phyloP scores from a whole-genome alignment of 257 asterid genomes.

The Buddleja alternifolia region DNA sequence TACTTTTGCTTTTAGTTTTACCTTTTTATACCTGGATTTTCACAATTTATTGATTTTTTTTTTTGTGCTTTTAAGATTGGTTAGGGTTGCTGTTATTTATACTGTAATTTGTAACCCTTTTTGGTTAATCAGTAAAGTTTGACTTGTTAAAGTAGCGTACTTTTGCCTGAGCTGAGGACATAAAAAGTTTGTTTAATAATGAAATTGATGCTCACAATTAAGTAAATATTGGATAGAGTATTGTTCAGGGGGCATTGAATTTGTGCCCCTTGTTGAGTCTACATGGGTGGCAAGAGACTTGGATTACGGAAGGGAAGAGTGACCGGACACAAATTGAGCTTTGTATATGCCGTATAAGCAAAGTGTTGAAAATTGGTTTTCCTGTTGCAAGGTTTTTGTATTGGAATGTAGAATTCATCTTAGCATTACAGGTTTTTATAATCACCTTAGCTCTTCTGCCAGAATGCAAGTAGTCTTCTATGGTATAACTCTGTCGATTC shows the following conservation, averaged over 20 bases:
- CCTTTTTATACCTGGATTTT: neutral
- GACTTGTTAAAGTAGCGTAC: neutral
- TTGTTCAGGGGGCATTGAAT: no score
- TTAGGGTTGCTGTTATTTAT: neutral
- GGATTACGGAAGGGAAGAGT: neutral
- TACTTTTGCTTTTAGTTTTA: neutral
- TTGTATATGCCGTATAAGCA: neutral
- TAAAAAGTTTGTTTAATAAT: neutral
- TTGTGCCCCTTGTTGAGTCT: no score
- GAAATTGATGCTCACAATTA: neutral
- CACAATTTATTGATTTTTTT: neutral
- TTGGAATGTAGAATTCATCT: neutral
- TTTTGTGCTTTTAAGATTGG: neutral
- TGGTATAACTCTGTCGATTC: no score
- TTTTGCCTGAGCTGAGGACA: neutral
- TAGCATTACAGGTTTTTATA: no score
- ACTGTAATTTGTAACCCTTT: neutral
- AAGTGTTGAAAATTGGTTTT: neutral
- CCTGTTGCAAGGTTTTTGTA: no score
- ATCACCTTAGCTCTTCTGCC: neutral
- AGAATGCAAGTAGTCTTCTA: no score
- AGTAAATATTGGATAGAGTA: neutral
- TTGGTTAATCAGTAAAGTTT: neutral
- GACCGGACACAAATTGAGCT: neutral
- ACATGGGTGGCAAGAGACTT: no score